Percentiles rank a stretch among this genome's conserved stretches.
These are phyloP conservation scores for Citeromyces matritensis DNA, from an alignment of 805 yeast genomes.

Conservation along the genomic window DNA sequence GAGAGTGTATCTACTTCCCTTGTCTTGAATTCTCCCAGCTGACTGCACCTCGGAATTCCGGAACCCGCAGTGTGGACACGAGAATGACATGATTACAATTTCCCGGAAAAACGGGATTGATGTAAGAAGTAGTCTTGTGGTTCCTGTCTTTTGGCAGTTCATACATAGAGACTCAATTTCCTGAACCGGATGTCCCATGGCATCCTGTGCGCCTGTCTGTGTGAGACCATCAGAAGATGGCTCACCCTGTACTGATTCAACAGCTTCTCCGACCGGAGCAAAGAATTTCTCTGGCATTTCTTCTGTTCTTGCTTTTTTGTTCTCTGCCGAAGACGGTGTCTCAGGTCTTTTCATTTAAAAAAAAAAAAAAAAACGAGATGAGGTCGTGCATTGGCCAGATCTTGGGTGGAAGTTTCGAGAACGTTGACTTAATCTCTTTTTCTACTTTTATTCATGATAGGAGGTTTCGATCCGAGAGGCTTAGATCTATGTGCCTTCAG, in stretches of 20 bases:
- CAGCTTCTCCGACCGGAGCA: slow-evolving; percentile 4
- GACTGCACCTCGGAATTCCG: slow-evolving; percentile 90
- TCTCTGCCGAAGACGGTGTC: too few relatives aligned
- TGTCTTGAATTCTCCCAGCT: slow-evolving; percentile 84
- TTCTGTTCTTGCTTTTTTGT: too few relatives aligned
- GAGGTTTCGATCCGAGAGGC: too few relatives aligned
- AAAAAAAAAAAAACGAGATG: too few relatives aligned
- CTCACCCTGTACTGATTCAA: slow-evolving; percentile 19
- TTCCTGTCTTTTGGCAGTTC: slow-evolving; percentile 84
- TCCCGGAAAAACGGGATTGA: slow-evolving; percentile 86
- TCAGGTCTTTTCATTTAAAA: too few relatives aligned
- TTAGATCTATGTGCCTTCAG: too few relatives aligned
- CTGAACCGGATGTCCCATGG: slow-evolving; percentile 87
- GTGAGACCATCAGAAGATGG: slow-evolving; percentile 40
- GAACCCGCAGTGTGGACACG: slow-evolving; percentile 89
- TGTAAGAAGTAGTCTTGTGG: slow-evolving; percentile 72
- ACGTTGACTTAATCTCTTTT: too few relatives aligned
- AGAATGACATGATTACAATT: slow-evolving; percentile 85
- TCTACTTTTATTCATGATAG: too few relatives aligned
- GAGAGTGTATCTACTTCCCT: slow-evolving; percentile 63
- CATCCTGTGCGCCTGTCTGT: slow-evolving; percentile 67
- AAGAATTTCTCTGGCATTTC: too few relatives aligned
- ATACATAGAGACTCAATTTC: slow-evolving; percentile 91
- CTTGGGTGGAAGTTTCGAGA: too few relatives aligned
- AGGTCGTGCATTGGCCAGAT: too few relatives aligned